Conservation (phyloP, 2,329 filamentous ascomycete genomes). For the Decorospora gaudefroyi region DNA sequence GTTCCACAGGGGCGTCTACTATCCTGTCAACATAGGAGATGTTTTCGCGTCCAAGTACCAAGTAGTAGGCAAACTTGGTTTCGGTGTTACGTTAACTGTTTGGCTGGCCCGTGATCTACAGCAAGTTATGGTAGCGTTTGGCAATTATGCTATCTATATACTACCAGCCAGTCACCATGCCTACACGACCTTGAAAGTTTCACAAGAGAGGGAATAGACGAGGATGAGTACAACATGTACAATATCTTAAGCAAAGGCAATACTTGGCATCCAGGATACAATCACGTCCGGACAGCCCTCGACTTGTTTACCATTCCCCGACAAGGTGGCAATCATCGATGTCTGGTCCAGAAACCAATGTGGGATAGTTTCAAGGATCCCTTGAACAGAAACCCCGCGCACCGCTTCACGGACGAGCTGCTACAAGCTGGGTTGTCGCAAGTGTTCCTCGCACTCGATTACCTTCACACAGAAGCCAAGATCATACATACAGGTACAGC, state of each 20-base stretch:
- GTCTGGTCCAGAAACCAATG: constrained; percentile 48
- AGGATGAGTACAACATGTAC: constrained; percentile 14
- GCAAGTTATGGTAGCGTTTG: constrained; percentile 10
- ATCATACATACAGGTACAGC: constrained; percentile 52
- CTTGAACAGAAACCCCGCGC: constrained; percentile 44
- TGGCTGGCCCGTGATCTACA: constrained; percentile 21
- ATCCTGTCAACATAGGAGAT: constrained; percentile 20
- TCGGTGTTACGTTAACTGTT: constrained; percentile 16
- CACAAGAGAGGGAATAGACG: constrained; percentile 8
- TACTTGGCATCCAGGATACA: constrained; percentile 35
- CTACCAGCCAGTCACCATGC: constrained; percentile 5
- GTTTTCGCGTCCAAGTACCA: constrained; percentile 19
- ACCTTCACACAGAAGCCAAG: constrained; percentile 51
- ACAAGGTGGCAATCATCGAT: constrained; percentile 41
- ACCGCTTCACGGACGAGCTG: constrained; percentile 48
- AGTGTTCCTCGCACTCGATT: constrained; percentile 50
- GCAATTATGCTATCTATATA: constrained; percentile 2
- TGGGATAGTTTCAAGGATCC: constrained; percentile 51
- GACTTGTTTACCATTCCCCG: constrained; percentile 39
- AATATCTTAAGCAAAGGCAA: constrained; percentile 12
- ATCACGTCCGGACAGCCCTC: constrained; percentile 38
- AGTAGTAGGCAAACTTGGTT: constrained; percentile 24
- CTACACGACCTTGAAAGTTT: constrained; percentile 18
- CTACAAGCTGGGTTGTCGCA: constrained; percentile 47
- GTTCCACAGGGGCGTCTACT: constrained; percentile 10